phyloP scores from a whole-genome alignment of 192 early-diverging fungal species.

The Ambispora gerdemannii region DNA sequence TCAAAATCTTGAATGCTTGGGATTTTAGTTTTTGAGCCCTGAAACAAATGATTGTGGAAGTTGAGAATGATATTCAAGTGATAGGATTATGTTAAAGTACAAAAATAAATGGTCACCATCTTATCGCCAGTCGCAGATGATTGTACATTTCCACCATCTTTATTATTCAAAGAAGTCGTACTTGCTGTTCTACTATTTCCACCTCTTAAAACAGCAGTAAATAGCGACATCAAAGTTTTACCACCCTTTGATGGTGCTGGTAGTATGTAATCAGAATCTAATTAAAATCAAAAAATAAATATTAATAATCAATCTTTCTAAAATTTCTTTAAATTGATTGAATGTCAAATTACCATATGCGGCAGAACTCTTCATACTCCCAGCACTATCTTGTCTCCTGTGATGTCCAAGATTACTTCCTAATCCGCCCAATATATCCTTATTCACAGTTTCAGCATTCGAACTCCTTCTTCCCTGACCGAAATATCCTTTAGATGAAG shows the following conservation, averaged over 20 bases:
- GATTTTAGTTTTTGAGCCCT: slow-evolving; percentile 53
- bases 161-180: slow-evolving; percentile 11
- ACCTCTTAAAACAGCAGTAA: slow-evolving; percentile 64
- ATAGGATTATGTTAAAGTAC: background rate
- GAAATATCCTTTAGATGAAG: slow-evolving; percentile 32
- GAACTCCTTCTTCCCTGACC: slow-evolving; percentile 43
- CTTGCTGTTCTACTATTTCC: slow-evolving; percentile 34
- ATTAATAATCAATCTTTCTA: too few species aligned
- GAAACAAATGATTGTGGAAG: slow-evolving; percentile 36
- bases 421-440: too few species aligned
- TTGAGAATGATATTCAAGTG: slow-evolving; percentile 40
- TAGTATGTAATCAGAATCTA: slow-evolving; percentile 18
- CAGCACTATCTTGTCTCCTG: slow-evolving; percentile 43
- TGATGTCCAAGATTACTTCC: too few species aligned
- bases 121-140: slow-evolving; percentile 3
- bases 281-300: too few species aligned
- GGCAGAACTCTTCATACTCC: slow-evolving; percentile 19
- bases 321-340: background rate
- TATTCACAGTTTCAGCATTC: slow-evolving; percentile 32
- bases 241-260: slow-evolving; percentile 38
- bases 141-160: background rate
- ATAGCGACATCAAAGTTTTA: slow-evolving; percentile 71
- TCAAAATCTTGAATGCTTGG: slow-evolving; percentile 92
- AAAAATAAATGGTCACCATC: background rate
- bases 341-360: slow-evolving; percentile 32